Evolutionary conservation across 345 rosid species (phyloP).

Genomic region (Gossypium sturtianum): DNA sequence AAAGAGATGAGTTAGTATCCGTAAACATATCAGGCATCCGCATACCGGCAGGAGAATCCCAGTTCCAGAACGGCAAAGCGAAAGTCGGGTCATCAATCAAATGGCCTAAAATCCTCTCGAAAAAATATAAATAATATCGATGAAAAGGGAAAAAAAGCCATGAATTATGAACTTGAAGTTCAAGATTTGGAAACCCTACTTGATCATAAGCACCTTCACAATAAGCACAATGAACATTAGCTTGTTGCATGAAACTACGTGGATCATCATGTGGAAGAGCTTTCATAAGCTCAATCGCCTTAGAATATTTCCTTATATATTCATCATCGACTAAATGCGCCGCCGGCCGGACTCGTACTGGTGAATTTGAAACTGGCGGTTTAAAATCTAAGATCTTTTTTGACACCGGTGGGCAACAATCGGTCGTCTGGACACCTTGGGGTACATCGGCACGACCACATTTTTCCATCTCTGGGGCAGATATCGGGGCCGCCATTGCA

Average conservation of each 20-base stretch:
- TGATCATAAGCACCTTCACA: constrained; percentile 52
- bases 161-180: constrained; percentile 43
- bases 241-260: constrained; percentile 51
- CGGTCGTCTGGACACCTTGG: constrained; percentile 12
- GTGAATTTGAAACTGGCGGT: constrained; percentile 21
- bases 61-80: constrained; percentile 57
- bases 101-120: constrained; percentile 47
- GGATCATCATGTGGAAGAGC: constrained; percentile 55
- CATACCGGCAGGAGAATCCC: constrained; percentile 59
- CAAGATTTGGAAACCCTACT: constrained; percentile 43
- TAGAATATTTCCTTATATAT: constrained; percentile 35
- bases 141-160: constrained; percentile 69
- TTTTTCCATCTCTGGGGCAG: constrained; percentile 31
- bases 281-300: constrained; percentile 50
- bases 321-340: constrained; percentile 36
- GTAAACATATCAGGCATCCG: constrained; percentile 37
- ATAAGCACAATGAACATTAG: constrained; percentile 61
- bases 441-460: constrained; percentile 45
- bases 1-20: constrained; percentile 33
- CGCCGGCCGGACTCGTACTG: constrained; percentile 36
- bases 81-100: constrained; percentile 52
- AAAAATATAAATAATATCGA: constrained; percentile 45
- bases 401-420: constrained; percentile 52
- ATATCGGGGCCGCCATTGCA: constrained; percentile 36
- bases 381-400: constrained; percentile 34